Percentiles rank a stretch among this genome's conserved stretches.
Evolutionary conservation across 805 yeast genomes (phyloP).

Genomic region (Blastobotrys muscicola): DNA sequence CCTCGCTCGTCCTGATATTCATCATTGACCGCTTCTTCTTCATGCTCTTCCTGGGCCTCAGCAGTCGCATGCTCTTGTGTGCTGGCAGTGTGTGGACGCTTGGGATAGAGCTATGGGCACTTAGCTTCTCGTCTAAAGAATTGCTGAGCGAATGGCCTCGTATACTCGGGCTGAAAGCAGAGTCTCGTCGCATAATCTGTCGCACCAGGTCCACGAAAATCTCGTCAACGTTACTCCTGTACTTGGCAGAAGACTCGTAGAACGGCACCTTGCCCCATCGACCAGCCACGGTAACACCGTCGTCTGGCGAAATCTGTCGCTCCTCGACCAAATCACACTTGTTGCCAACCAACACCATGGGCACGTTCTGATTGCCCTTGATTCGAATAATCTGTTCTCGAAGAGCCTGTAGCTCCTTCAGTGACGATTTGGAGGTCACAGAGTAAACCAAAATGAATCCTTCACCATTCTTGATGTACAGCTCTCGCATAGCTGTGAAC

Average conservation of each 20-base stretch:
- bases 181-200: slow-evolving; percentile 74
- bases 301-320: slow-evolving; percentile 67
- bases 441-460: slow-evolving; percentile 85
- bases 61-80: not conserved
- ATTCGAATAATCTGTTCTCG: slow-evolving; percentile 78
- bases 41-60: not conserved
- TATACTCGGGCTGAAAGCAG: slow-evolving; percentile 15
- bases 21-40: too few relatives aligned
- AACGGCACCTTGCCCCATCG: slow-evolving; percentile 87
- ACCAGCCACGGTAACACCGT: slow-evolving; percentile 74
- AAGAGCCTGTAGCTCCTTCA: slow-evolving; percentile 67
- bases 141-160: slow-evolving; percentile 2
- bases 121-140: slow-evolving; percentile 3
- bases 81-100: slow-evolving; percentile 1
- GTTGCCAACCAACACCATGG: slow-evolving; percentile 86
- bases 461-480: slow-evolving; percentile 61
- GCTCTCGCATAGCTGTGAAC: slow-evolving; percentile 89
- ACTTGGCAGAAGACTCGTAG: slow-evolving; percentile 89
- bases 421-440: slow-evolving; percentile 65
- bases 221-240: slow-evolving; percentile 80
- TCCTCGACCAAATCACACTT: slow-evolving; percentile 77
- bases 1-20: too few relatives aligned
- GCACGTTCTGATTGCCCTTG: slow-evolving; percentile 64
- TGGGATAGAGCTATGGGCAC: not conserved
- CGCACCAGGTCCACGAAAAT: slow-evolving; percentile 83